phyloP scores from a whole-genome alignment of 2,329 filamentous ascomycete species.

The Fusarium sp. region DNA sequence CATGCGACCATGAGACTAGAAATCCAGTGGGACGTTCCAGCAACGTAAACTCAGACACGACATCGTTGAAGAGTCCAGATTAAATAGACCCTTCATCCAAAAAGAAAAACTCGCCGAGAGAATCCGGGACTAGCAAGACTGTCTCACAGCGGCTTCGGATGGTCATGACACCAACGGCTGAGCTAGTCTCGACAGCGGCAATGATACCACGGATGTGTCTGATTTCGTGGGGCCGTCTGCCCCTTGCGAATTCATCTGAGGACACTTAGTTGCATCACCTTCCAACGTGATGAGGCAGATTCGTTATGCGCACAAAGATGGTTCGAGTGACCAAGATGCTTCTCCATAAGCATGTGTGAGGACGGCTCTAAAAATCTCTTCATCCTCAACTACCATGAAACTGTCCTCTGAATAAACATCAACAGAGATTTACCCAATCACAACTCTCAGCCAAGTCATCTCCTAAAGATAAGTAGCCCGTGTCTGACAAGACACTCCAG shows the following conservation, averaged over 20 bases:
- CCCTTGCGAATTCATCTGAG: background rate
- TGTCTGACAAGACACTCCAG: conserved; percentile 4
- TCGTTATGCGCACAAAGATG: background rate
- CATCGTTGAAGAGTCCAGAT: conserved; percentile 60
- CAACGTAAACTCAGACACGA: conserved; percentile 57
- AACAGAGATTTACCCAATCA: background rate
- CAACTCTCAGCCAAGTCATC: background rate
- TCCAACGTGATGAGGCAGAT: background rate
- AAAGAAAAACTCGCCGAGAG: conserved; percentile 50
- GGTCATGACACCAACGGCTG: background rate
- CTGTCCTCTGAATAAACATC: background rate
- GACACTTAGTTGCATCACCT: conserved; percentile 9
- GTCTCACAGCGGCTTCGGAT: background rate
- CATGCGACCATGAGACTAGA: background rate
- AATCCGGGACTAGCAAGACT: background rate
- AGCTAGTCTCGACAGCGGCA: background rate
- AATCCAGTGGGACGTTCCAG: background rate
- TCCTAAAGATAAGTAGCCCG: background rate
- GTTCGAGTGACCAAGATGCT: background rate
- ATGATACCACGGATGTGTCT: background rate
- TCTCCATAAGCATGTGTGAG: background rate
- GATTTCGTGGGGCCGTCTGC: background rate
- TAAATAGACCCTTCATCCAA: conserved; percentile 56
- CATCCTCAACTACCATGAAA: background rate
- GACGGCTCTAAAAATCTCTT: background rate